Evolutionary conservation across 352 stramenopile species (phyloP).

Genomic region (Globisporangium megalacanthum): DNA sequence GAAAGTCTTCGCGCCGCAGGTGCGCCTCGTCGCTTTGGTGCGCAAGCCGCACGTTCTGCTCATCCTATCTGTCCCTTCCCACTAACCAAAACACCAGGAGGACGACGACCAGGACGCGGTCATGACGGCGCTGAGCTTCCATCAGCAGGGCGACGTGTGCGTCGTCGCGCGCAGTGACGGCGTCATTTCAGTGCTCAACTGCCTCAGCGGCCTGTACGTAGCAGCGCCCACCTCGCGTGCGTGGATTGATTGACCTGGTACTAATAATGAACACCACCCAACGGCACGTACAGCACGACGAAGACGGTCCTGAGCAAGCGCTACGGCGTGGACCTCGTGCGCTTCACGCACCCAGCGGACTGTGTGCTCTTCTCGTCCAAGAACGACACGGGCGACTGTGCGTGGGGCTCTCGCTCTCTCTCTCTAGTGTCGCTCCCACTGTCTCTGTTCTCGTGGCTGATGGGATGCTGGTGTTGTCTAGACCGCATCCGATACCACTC

Average conservation of each 20-base stretch:
- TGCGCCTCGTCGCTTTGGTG: slow-evolving; percentile 6
- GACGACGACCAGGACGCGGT: slow-evolving; percentile 59
- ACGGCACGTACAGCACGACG: slow-evolving; percentile 35
- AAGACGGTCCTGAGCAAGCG: slow-evolving; percentile 85
- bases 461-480: slow-evolving; percentile 10
- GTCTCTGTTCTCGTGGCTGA: too few species aligned
- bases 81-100: slow-evolving; percentile 18
- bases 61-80: background rate
- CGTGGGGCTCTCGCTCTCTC: slow-evolving; percentile 6
- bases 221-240: too few species aligned
- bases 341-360: slow-evolving; percentile 78
- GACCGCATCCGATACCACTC: slow-evolving; percentile 85
- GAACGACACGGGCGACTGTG: slow-evolving; percentile 70
- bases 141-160: slow-evolving; percentile 72
- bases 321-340: slow-evolving; percentile 75
- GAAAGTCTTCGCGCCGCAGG: slow-evolving; percentile 60
- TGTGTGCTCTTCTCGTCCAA: slow-evolving; percentile 82
- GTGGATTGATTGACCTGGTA: too few species aligned
- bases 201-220: slow-evolving; percentile 71
- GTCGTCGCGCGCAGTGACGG: slow-evolving; percentile 74
- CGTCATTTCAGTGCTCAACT: slow-evolving; percentile 79
- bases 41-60: background rate
- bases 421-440: background rate
- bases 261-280: background rate
- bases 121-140: slow-evolving; percentile 69